Evolutionary conservation across 2,329 filamentous ascomycete genomes (phyloP).

Genomic region (Sporothrix protearum): DNA sequence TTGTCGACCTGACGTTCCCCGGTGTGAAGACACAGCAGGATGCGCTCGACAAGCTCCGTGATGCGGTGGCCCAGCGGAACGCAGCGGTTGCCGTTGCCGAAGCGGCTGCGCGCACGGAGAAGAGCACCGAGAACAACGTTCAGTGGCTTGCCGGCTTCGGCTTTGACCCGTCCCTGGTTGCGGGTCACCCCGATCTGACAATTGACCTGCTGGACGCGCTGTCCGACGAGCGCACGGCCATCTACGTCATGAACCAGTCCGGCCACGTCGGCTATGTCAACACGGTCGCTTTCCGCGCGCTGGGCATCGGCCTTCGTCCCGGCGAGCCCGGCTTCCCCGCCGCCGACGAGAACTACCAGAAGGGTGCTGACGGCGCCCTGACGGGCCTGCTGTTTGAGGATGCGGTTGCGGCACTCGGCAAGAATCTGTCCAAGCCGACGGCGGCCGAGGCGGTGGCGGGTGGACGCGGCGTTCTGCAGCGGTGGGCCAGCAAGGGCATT

Average conservation of each 20-base stretch:
- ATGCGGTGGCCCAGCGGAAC: not conserved
- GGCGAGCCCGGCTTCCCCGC: conserved; percentile 21
- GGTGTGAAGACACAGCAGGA: conserved; percentile 11
- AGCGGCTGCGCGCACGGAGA: too few relatives aligned
- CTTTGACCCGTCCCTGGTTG: conserved; percentile 24
- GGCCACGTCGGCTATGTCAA: conserved; percentile 24
- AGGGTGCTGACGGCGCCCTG: conserved; percentile 10
- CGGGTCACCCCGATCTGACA: conserved; percentile 30
- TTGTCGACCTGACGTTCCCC: conserved; percentile 22
- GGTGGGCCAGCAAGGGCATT: conserved; percentile 23
- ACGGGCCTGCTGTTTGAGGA: conserved; percentile 23
- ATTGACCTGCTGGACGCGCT: conserved; percentile 47
- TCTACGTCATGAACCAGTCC: conserved; percentile 23
- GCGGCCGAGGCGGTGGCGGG: conserved; percentile 10
- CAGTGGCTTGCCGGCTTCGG: conserved; percentile 23
- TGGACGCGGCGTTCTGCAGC: conserved; percentile 12
- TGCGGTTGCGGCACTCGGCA: not conserved
- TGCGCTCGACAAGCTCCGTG: conserved; percentile 13
- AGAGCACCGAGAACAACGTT: not conserved
- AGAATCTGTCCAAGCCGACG: conserved; percentile 14
- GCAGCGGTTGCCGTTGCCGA: not conserved
- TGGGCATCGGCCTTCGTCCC: conserved; percentile 9
- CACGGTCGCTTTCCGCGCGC: conserved; percentile 10
- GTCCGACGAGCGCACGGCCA: conserved; percentile 37
- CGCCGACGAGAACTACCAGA: conserved; percentile 21